These are phyloP conservation scores for Bondarzewia mesenterica DNA, from an alignment of 1,284 basidiomycete genomes.

Conservation along the genomic window DNA sequence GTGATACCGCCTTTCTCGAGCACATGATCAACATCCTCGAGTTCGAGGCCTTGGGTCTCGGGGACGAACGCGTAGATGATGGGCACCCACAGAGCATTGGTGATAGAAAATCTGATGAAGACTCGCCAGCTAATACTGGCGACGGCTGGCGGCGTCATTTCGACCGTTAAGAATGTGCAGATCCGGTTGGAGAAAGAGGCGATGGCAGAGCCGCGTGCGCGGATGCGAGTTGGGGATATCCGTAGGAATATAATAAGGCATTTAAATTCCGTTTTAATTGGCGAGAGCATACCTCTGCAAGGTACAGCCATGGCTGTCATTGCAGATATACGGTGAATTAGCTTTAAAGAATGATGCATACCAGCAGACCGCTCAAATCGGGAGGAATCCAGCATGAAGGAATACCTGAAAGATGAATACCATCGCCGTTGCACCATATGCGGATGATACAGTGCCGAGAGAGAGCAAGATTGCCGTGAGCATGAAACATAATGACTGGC, in stretches of 20 bases:
- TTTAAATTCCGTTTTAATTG: neutral
- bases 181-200: constrained; percentile 35
- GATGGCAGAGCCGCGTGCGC: constrained; percentile 27
- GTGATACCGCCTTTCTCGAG: constrained; percentile 35
- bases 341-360: no score
- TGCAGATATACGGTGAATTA: neutral
- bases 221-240: constrained; percentile 24
- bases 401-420: constrained; percentile 36
- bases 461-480: neutral
- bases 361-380: constrained; percentile 25
- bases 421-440: constrained; percentile 20
- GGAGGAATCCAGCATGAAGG: constrained; percentile 31
- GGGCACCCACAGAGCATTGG: constrained; percentile 37
- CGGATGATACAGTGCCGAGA: neutral
- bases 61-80: constrained; percentile 38
- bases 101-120: constrained; percentile 39
- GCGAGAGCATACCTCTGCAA: constrained; percentile 31
- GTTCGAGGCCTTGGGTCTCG: constrained; percentile 34
- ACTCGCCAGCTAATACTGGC: constrained; percentile 39
- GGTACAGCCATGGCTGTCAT: constrained; percentile 36
- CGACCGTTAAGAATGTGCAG: constrained; percentile 38
- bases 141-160: constrained; percentile 40
- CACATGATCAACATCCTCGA: constrained; percentile 36
- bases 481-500: neutral
- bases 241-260: neutral